Base-by-base conservation (phyloP, 2,329 filamentous ascomycete genomes). In the Aureobasidium lini region DNA sequence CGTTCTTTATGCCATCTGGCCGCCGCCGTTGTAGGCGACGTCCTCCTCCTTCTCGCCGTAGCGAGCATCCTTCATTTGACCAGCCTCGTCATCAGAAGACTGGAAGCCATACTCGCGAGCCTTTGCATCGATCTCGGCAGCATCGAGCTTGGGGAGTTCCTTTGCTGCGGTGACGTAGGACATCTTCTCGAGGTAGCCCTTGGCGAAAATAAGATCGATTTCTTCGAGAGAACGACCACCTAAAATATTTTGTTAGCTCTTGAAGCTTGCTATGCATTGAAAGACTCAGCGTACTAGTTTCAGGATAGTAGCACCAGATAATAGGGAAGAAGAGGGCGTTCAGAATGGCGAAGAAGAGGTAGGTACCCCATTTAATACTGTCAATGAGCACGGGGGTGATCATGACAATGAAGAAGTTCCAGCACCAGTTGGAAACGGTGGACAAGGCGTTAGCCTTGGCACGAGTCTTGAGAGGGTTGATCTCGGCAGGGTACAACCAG, bases 221-320 rank as follows among this genome's bases (percentile, higher is more conserved):
- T 66, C 60, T 42, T 67, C 66, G 6, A 67, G 61, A 15, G 62
- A 61, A 1, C 61, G 53, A 4, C 64, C 63, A 15, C 18, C 18
- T 23, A 23, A 23, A 3, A 23, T 23, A 23, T 23, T 23, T 23
- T 23, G 18, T 23, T 23, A 23, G 18, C 18, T 23, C 18, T 23
- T 23, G 18, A 23, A 23, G 18, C 18, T 23, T 23, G 1, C 18
- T 23, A 23, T 23, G 18, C 18, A 23, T 23, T 23, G 3, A 23
- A 23, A 23, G 18, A 23, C 18, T 23, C 3, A 23, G 18, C 18
- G 18, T 23, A 23, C 10, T 13, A 9, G 66, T 67, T 39, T 68
- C 66, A 6, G 67, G 66, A 56, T 86, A 91, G 0, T 79, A 10
- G 1, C 84, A 81, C 42, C 87, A 87, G 5, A 90, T 47, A 69